Base-by-base conservation (phyloP, 2,329 filamentous ascomycete species). In the Trichothecium sympodiale region DNA sequence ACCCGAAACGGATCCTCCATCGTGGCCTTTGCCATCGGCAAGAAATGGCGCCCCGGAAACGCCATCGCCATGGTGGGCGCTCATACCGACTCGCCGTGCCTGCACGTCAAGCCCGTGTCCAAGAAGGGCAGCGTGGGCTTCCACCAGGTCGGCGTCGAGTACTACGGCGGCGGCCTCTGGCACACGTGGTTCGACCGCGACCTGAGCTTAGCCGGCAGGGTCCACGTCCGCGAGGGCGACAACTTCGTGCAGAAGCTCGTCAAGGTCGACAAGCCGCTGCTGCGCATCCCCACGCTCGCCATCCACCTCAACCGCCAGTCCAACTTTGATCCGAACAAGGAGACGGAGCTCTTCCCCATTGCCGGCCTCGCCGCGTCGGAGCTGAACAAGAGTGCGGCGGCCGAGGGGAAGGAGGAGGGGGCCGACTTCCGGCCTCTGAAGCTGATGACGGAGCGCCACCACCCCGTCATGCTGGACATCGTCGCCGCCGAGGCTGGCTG, bases 141-240 rank as follows among this genome's bases (percentile, higher is more conserved):
- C 59, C 62, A 95, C 43, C 91, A 98, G 61, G 80, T 98, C 38
- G 91, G 88, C 36, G 89, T 95, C 35, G 91, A 98, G 67, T 89
- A 86, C 2, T 98, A 98, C 53, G 91, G 91, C 36, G 91, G 91
- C 42, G 91, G 91, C 38, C 80, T 96, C 51, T 96, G 89, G 89
- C 88, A 95, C 60, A 94, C 85, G 32, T 98, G 83, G 91, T 98
- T 98, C 54, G 91, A 98, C 58, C 80, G 91, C 34, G 91, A 98
- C 56, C 66, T 98, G 42, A 83, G 84, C 48, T 77, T 96, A 36
- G 91, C 91, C 23, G 91, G 91, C 8, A 74, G 91, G 40, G 84
- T 84, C 12, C 80, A 96, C 67, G 83, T 91, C 38, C 77, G 74
- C 48, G 78, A 79, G 38, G 71, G 71, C 32, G 72, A 83, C 39